Evolutionary conservation across 139 green algal species (phyloP), one percentile per base, ranked within the genome.

Genomic region (Chlamydomonas schloesseri): DNA sequence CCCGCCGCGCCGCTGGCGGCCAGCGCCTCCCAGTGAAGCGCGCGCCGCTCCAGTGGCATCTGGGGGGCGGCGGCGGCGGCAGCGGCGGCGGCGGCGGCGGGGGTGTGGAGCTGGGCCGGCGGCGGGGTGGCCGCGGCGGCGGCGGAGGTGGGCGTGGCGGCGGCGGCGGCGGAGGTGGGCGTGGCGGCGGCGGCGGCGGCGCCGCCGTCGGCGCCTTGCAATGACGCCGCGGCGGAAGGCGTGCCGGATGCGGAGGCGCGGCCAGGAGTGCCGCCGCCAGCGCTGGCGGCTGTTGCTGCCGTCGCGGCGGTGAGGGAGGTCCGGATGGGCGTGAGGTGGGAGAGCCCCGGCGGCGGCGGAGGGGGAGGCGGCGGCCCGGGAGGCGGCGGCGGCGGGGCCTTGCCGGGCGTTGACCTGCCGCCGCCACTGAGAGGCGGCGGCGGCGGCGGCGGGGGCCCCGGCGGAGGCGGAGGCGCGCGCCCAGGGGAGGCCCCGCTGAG

Each of bases 1-100:
- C 26, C 37, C 17, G 67, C 24, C 23, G 69, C 42, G 6, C 6
- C 69, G 4, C 69, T 24, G 34, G 81, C 15, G 8, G 53, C 55
- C 34, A 79, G 8, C 53, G 57, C 28, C 53, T 87, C 81, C 81
- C 81, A 87, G 69, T 78, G 81, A 0, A 87, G 69, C 21, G 37
- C 69, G 50, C 71, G 71, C 55, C 69, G 81, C 50, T 87, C 81
- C 81, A 87, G 8, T 0, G 69, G 53, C 42, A 8, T 8, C 42
- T 50, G 42, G 20, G 42, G 20, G 5, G 23, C 21, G 4, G 17
- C 18, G 29, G 80, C 42, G 14, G 62, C 18, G 28, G 78, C 14
- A 2, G 60, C 34, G 46, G 36, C 31, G 3, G 34, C 74, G 33
- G 17, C n/a, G n/a, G n/a, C n/a, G n/a, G n/a, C n/a, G n/a, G n/a